Conservation (phyloP, 768 basidiomycete species). For the Trametes cubensis region DNA sequence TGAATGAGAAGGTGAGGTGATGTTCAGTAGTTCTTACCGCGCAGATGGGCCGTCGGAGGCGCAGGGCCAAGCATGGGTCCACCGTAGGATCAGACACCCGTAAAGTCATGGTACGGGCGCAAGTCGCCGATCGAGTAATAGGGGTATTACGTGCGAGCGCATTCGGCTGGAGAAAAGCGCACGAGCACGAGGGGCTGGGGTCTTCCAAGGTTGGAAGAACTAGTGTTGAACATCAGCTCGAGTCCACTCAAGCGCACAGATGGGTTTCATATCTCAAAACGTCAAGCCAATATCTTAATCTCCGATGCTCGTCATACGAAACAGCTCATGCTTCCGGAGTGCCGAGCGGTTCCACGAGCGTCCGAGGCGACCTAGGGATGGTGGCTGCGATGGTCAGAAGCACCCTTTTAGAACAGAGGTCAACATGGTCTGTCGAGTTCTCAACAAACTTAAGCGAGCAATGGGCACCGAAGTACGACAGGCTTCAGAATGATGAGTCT, state of each 20-base stretch:
- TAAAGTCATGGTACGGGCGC: conserved; percentile 5
- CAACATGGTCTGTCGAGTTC: background rate
- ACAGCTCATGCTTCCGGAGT: background rate
- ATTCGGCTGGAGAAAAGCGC: background rate
- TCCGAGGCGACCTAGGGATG: background rate
- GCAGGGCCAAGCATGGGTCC: background rate
- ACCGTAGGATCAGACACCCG: background rate
- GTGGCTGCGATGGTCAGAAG: background rate
- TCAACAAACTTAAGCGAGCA: background rate
- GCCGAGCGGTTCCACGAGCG: background rate
- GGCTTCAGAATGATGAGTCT: background rate
- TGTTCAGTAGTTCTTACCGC: conserved; percentile 5
- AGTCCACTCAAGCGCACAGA: background rate
- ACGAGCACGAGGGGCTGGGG: background rate
- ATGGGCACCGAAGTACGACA: background rate
- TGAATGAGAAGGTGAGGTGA: conserved; percentile 5
- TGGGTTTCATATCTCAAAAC: background rate
- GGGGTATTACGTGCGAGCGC: background rate
- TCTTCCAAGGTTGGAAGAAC: background rate
- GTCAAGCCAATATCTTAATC: background rate
- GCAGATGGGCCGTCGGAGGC: background rate
- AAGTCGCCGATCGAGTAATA: background rate
- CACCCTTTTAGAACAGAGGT: background rate
- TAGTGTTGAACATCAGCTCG: background rate
- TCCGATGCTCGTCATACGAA: background rate